Evolutionary conservation across 768 basidiomycete species (phyloP).

Genomic region (Xerocomus brunneocitrinus): DNA sequence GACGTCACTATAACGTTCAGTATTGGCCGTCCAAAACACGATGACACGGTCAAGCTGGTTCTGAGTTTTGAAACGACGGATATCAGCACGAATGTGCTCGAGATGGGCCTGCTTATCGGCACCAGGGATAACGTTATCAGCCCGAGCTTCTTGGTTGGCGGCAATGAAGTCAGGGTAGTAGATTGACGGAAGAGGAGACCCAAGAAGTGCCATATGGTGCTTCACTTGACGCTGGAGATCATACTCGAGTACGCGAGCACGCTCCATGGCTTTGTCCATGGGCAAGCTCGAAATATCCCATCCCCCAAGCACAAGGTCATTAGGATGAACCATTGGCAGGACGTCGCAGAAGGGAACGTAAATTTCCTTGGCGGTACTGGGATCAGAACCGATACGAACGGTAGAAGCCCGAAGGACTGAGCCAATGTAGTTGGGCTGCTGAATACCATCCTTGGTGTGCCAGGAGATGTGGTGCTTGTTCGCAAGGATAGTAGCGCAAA

Average conservation of each 20-base stretch:
- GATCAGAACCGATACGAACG: slow-evolving; percentile 83
- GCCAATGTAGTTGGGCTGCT: slow-evolving; percentile 97
- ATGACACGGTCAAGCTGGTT: slow-evolving; percentile 83
- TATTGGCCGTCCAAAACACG: slow-evolving; percentile 99
- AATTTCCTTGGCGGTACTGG: slow-evolving; percentile 78
- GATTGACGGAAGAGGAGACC: slow-evolving; percentile 86
- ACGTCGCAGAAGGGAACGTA: slow-evolving; percentile 90
- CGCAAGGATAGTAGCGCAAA: slow-evolving; percentile 91
- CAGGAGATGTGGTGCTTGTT: slow-evolving; percentile 93
- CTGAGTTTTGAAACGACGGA: slow-evolving; percentile 84
- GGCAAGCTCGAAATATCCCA: slow-evolving; percentile 92
- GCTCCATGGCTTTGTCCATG: slow-evolving; percentile 90
- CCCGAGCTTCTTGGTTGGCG: slow-evolving; percentile 94
- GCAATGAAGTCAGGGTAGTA: slow-evolving; percentile 98
- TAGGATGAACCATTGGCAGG: slow-evolving; percentile 96
- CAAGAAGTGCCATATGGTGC: slow-evolving; percentile 76
- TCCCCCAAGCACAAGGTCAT: slow-evolving; percentile 94
- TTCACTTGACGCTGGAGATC: slow-evolving; percentile 95
- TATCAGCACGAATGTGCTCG: slow-evolving; percentile 88
- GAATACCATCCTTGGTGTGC: slow-evolving; percentile 88
- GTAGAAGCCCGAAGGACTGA: slow-evolving; percentile 96
- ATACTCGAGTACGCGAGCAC: slow-evolving; percentile 90
- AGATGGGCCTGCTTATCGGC: slow-evolving; percentile 86
- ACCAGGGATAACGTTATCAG: slow-evolving; percentile 89
- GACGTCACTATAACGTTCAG: slow-evolving; percentile 95